Percentiles rank a stretch among this genome's conserved stretches.
These are phyloP conservation scores for Candolleomyces eurysporus DNA, from an alignment of 768 basidiomycete genomes.

Conservation along the genomic window DNA sequence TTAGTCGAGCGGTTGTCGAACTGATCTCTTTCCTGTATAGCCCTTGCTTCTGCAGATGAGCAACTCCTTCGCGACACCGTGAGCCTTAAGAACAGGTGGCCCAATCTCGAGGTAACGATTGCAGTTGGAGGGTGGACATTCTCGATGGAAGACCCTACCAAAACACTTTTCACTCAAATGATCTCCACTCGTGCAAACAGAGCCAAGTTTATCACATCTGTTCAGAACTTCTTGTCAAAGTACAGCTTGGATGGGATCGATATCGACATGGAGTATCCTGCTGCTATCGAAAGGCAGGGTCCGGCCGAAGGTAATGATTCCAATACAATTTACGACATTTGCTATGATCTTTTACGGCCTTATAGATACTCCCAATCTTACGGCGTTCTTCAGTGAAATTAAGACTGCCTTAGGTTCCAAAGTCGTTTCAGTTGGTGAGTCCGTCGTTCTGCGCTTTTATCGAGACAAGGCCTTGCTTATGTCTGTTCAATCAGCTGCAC, in stretches of 20 bases:
- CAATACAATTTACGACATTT: no score
- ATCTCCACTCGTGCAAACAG: constrained; percentile 11
- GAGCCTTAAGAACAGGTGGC: constrained; percentile 5
- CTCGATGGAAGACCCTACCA: constrained; percentile 15
- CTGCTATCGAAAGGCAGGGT: constrained; percentile 17
- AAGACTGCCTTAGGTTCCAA: constrained; percentile 9
- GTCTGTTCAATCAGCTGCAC: constrained; percentile 8
- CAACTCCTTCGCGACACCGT: constrained; percentile 10
- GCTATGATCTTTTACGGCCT: no score
- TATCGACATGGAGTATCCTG: constrained; percentile 23
- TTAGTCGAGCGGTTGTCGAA: constrained; percentile 9
- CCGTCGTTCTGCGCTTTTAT: no score
- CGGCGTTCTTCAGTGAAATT: constrained; percentile 16
- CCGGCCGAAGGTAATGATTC: constrained; percentile 14
- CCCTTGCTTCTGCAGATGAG: not conserved
- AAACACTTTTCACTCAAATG: constrained; percentile 13
- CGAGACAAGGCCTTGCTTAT: not conserved
- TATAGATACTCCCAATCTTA: constrained; percentile 20
- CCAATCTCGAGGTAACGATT: constrained; percentile 16
- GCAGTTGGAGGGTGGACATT: constrained; percentile 23
- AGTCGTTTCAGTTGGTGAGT: constrained; percentile 12
- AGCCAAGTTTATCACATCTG: constrained; percentile 19
- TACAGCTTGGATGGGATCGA: constrained; percentile 20
- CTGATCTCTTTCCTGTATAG: constrained; percentile 16
- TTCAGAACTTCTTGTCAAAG: constrained; percentile 10